Base-by-base conservation (phyloP, 164 flowering plant genomes). In the Kingdonia uniflora region DNA sequence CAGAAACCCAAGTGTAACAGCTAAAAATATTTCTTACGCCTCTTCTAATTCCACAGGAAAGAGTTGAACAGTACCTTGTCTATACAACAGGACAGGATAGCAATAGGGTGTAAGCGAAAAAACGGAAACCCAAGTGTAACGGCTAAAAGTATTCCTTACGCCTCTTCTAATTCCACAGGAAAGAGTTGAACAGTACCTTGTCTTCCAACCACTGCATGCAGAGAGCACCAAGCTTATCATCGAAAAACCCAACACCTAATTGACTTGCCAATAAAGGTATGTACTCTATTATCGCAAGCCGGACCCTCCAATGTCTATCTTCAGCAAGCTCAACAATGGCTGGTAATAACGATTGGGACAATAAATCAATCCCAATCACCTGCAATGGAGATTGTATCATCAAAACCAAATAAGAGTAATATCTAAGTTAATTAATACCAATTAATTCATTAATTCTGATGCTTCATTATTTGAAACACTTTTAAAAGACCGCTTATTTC, bases 321-420 rank as follows among this genome's bases (percentile, higher is more conserved):
- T 86, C 97, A n/a, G 97, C 97, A 64, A 89, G 92, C 76, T 89
- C 97, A 57, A 89, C 95, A 68, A 89, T 89, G 17, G 97, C 95
- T 17, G 97, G 97, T 67, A 89, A 61, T 3, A 89, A 63, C 0
- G 97, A 89, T 55, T 89, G 97, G 49, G 96, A 91, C 51, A 91
- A 63, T 42, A 91, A 65, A 73, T 91, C 97, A 65, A 91, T 91
- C 65, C 97, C 97, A 76, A 91, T 87, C 29, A 91, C 97, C 97
- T 90, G 87, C 66, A 75, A 38, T 1, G 53, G 37, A 14, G 43
- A 10, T 1, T 6, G 21, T 14, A 45, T 45, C 6, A 45, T 14
- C 22, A 45, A 19, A 19, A 45, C 35, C 35, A 29, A 4, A 29
- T 29, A 29, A 29, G 6, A 29, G 4, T 29, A 29, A 4, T 29